phyloP scores from a whole-genome alignment of 2,329 filamentous ascomycete species.

The Pseudocercospora fijiensis region DNA sequence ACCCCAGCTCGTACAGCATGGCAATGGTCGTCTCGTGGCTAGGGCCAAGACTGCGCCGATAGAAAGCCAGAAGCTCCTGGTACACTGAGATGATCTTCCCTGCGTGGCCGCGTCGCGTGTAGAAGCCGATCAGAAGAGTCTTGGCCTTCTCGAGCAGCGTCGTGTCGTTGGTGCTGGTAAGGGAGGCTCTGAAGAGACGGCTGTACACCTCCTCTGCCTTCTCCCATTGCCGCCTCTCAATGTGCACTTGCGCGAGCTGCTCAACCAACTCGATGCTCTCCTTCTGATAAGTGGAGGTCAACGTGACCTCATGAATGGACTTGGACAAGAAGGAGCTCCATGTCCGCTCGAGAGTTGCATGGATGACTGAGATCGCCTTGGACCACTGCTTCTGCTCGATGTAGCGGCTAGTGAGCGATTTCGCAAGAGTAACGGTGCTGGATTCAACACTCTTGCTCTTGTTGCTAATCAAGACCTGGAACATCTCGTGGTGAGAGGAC shows the following conservation, averaged over 20 bases:
- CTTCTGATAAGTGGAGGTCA: constrained; percentile 47
- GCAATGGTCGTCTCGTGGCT: constrained; percentile 49
- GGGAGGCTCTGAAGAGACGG: constrained; percentile 42
- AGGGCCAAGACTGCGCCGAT: constrained; percentile 35
- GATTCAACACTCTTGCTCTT: constrained; percentile 43
- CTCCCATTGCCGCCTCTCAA: constrained; percentile 39
- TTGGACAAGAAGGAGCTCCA: constrained; percentile 51
- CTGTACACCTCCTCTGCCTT: constrained; percentile 43
- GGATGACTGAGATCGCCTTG: constrained; percentile 49
- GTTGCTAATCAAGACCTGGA: constrained; percentile 42
- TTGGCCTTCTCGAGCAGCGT: constrained; percentile 40
- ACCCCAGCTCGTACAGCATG: constrained; percentile 49
- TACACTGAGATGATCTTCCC: constrained; percentile 40
- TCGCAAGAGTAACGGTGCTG: constrained; percentile 44
- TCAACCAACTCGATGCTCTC: constrained; percentile 50
- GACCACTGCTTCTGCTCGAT: constrained; percentile 50
- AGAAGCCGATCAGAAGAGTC: constrained; percentile 39
- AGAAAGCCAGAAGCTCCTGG: constrained; percentile 42
- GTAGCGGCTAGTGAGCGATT: constrained; percentile 45
- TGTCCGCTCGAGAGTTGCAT: constrained; percentile 46
- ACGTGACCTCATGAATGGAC: constrained; percentile 42
- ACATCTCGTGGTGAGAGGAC: constrained; percentile 47
- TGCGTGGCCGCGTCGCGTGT: constrained; percentile 41
- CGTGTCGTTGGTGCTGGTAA: constrained; percentile 33
- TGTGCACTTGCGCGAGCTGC: constrained; percentile 49